Percentiles rank a stretch among this genome's conserved stretches.
Conservation (phyloP, 495 filamentous ascomycete species). For the Haplographium delicatum region DNA sequence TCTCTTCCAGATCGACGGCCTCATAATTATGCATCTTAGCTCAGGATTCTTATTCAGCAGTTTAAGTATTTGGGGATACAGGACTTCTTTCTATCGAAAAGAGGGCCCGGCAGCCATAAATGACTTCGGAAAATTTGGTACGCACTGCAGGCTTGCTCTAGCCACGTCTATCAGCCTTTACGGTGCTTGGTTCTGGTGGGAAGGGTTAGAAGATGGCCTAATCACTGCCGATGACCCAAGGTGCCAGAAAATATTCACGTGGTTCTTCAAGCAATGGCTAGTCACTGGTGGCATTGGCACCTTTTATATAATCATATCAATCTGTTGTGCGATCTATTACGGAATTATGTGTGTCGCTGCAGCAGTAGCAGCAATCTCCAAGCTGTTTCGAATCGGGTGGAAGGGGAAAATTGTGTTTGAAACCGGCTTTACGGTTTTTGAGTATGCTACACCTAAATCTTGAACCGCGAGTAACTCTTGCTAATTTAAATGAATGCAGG, state of each 20-base stretch:
- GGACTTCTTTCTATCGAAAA: constrained; percentile 22
- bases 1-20: constrained; percentile 23
- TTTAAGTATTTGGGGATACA: constrained; percentile 27
- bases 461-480: background rate
- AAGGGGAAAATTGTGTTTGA: constrained; percentile 17
- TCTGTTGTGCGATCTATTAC: constrained; percentile 21
- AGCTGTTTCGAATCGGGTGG: constrained; percentile 11
- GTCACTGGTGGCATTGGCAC: constrained; percentile 19
- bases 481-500: constrained; percentile 10
- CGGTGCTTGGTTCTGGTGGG: constrained; percentile 28
- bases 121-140: constrained; percentile 24
- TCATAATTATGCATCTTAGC: constrained; percentile 28
- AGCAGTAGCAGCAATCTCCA: constrained; percentile 2
- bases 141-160: constrained; percentile 22
- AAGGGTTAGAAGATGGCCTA: constrained; percentile 15
- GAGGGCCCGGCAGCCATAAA: constrained; percentile 21
- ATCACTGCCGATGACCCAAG: constrained; percentile 12
- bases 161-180: constrained; percentile 24
- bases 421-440: constrained; percentile 22
- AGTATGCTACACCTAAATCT: constrained; percentile 14
- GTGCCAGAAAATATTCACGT: constrained; percentile 24
- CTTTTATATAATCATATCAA: constrained; percentile 23
- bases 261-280: constrained; percentile 24
- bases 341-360: constrained; percentile 23
- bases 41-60: constrained; percentile 26